These are phyloP conservation scores for Leccinum holopus DNA, from an alignment of 1,284 basidiomycete genomes.

Conservation along the genomic window DNA sequence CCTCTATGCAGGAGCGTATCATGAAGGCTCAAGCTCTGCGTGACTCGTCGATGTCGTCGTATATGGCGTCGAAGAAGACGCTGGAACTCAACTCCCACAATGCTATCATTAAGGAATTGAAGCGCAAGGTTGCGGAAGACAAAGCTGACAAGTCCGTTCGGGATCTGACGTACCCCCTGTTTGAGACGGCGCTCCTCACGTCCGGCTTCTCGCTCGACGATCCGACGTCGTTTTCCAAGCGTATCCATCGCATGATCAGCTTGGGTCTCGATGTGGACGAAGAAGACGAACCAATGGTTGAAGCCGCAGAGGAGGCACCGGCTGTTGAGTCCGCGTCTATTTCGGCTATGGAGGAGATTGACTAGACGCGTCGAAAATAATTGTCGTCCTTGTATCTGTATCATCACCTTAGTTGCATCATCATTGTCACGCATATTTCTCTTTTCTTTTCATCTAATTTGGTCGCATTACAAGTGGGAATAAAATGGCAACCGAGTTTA, in stretches of 20 bases:
- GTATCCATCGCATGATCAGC: constrained; percentile 96
- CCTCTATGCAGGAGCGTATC: constrained; percentile 76
- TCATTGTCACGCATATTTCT: constrained; percentile 18
- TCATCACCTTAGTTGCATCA: constrained; percentile 30
- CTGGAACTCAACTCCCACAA: constrained; percentile 96
- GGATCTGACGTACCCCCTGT: constrained; percentile 93
- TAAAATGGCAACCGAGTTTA: not conserved
- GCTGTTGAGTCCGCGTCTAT: constrained; percentile 57
- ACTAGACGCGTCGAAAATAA: constrained; percentile 44
- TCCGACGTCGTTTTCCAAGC: constrained; percentile 92
- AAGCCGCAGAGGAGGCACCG: constrained; percentile 36
- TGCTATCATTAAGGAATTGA: constrained; percentile 95
- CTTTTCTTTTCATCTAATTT: constrained; percentile 1
- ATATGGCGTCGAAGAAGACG: constrained; percentile 99
- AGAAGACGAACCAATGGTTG: constrained; percentile 52
- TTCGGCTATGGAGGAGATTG: constrained; percentile 86
- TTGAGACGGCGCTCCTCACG: constrained; percentile 94
- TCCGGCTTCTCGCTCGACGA: constrained; percentile 96
- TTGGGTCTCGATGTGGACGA: constrained; percentile 84
- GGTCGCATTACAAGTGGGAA: constrained; percentile 8
- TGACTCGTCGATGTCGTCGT: constrained; percentile 98
- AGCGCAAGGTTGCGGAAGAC: constrained; percentile 93
- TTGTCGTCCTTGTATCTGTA: constrained; percentile 26
- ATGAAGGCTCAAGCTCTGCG: constrained; percentile 99
- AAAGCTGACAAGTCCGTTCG: constrained; percentile 98